A percentile compares a stretch with the other conserved stretches of the same genome.
Evolutionary conservation across 2,329 filamentous ascomycete species (phyloP).

Genomic region (Annulohypoxylon truncatum): DNA sequence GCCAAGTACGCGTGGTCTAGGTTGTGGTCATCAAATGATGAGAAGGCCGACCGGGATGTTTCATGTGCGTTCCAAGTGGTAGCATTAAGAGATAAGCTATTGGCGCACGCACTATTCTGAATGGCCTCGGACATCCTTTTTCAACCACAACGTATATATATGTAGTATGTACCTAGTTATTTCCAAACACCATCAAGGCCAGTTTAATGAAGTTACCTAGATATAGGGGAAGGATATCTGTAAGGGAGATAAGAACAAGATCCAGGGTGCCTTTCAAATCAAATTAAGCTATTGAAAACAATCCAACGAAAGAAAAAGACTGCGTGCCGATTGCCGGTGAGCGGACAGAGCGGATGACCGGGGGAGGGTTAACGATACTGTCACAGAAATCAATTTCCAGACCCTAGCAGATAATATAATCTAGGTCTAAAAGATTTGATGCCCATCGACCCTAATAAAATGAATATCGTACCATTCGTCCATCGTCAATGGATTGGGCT

Average conservation of each 20-base stretch:
- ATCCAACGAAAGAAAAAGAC: neutral
- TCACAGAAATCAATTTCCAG: constrained; percentile 18
- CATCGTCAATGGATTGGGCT: neutral
- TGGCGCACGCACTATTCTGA: constrained; percentile 17
- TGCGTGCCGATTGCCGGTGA: constrained; percentile 2
- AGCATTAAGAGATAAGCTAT: constrained; percentile 26
- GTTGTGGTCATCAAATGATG: neutral
- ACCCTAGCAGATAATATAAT: constrained; percentile 2
- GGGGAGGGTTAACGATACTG: constrained; percentile 3
- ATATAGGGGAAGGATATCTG: neutral
- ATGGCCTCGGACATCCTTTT: constrained; percentile 16
- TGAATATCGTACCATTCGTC: neutral
- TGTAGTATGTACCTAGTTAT: neutral
- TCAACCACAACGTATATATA: neutral
- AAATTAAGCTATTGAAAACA: neutral
- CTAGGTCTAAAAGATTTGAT: neutral
- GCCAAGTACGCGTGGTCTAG: neutral
- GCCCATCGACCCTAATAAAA: constrained; percentile 1
- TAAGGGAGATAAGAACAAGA: constrained; percentile 1
- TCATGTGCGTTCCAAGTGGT: constrained; percentile 37
- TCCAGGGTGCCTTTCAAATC: neutral
- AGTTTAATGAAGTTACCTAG: neutral
- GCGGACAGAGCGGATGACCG: constrained; percentile 21
- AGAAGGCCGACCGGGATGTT: constrained; percentile 13
- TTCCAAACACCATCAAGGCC: neutral